Evolutionary conservation across 495 filamentous ascomycete species (phyloP), one percentile per base, ranked within the genome.

Genomic region (Podospora appendiculata): DNA sequence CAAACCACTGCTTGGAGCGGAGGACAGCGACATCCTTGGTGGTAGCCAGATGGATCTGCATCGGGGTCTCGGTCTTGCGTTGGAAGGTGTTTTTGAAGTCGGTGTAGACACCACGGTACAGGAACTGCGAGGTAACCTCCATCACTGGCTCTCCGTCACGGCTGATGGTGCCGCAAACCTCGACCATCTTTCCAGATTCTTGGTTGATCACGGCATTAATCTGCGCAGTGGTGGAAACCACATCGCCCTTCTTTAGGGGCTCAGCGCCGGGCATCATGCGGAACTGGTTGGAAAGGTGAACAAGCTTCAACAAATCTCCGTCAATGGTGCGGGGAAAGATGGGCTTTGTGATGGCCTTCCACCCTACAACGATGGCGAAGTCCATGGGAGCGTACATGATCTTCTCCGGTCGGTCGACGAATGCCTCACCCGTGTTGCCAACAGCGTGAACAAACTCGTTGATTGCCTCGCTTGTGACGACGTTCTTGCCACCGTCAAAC

Each of bases 31-130:
- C 87, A 61, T 97, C 93, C 67, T 93, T 91, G 61, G 80, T 84
- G 12, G 87, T 88, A 14, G 73, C 79, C 34, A 97, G 81, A 62
- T 95, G 88, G 18, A 98, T 76, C 69, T 97, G 87, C 83, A 96
- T 95, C 7, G 94, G 92, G 1, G 84, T 95, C 70, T 98, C 93
- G 48, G 84, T 82, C 78, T 95, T 96, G 58, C 93, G 88, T 72
- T 97, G 91, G 81, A 97, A 98, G 12, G 93, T 98, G 68, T 96
- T 97, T 69, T 95, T 86, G 57, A 84, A 98, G 69, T 98, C 93
- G 45, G 78, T 84, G 71, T 98, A 98, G 12, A 78, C 79, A 40
- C 93, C 93, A 32, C 93, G 86, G 71, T 97, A 99, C 56, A 99
- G 69, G 78, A 98, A 98, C 68, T 97, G 93, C 46, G 90, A 96